Percentiles rank a stretch among this genome's conserved stretches.
phyloP scores from a whole-genome alignment of 2,329 filamentous ascomycete genomes.

The Colletotrichum sp. region DNA sequence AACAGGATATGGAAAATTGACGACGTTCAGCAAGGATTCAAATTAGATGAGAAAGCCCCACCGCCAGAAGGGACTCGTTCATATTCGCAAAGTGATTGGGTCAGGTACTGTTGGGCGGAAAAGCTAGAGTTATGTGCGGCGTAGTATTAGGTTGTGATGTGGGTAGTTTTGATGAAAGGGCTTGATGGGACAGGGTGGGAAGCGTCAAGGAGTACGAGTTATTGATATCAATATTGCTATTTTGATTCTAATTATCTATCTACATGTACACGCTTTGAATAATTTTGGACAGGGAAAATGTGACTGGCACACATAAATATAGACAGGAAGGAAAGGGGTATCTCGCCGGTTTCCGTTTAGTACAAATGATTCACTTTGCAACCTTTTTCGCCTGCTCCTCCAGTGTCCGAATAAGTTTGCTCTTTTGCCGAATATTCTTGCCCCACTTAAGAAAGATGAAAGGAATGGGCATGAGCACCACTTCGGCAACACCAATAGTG shows the following conservation, averaged over 20 bases:
- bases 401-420: slow-evolving; percentile 17
- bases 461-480: slow-evolving; percentile 67
- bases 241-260: background rate
- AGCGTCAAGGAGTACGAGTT: background rate
- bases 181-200: background rate
- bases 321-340: slow-evolving; percentile 15
- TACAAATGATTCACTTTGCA: background rate
- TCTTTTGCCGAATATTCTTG: slow-evolving; percentile 13
- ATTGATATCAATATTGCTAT: background rate
- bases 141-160: background rate
- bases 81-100: background rate
- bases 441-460: slow-evolving; percentile 59
- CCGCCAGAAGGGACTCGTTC: background rate
- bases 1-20: slow-evolving; percentile 10
- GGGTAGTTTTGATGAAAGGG: background rate
- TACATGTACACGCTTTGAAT: background rate
- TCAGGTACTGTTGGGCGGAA: background rate
- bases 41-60: accelerated
- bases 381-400: slow-evolving; percentile 20
- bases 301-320: slow-evolving; percentile 6
- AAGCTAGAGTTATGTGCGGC: background rate
- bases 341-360: background rate
- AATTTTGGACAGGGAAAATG: background rate
- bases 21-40: background rate
- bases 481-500: slow-evolving; percentile 25